These are phyloP conservation scores for Ocimum tenuiflorum DNA, from an alignment of 257 asterid genomes.

Conservation along the genomic window DNA sequence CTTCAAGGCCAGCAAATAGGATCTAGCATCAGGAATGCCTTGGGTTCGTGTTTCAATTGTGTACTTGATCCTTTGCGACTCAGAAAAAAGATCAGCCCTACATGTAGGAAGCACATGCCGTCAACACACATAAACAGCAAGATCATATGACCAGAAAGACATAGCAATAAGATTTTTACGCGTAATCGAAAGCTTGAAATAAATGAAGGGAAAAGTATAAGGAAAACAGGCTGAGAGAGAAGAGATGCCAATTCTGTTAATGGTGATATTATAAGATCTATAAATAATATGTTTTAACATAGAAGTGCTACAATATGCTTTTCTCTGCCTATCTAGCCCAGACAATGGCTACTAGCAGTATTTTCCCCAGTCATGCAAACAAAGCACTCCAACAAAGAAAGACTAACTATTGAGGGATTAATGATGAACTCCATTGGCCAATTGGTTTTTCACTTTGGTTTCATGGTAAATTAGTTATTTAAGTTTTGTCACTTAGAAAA, in stretches of 20 bases:
- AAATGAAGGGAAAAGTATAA: neutral
- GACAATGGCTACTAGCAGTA: neutral
- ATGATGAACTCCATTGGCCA: neutral
- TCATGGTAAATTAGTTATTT: neutral
- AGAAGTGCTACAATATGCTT: neutral
- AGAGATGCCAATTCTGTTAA: neutral
- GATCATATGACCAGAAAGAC: constrained; percentile 7
- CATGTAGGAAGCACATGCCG: constrained; percentile 13
- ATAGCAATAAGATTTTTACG: neutral
- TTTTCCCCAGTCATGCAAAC: too few species aligned
- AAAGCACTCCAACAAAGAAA: neutral
- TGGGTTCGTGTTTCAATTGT: constrained; percentile 64
- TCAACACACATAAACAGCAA: neutral
- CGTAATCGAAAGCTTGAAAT: neutral
- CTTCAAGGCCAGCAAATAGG: constrained; percentile 66
- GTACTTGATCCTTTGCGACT: constrained; percentile 80
- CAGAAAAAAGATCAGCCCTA: constrained; percentile 85
- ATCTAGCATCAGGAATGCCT: constrained; percentile 83
- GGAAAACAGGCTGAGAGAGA: neutral
- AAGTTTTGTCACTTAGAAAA: neutral
- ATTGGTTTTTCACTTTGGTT: neutral
- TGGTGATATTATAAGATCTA: neutral
- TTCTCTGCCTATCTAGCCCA: constrained; percentile 1
- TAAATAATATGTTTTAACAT: too few species aligned
- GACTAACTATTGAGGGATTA: neutral